phyloP scores from a whole-genome alignment of 768 basidiomycete genomes.

The Tephrocybe sp. region DNA sequence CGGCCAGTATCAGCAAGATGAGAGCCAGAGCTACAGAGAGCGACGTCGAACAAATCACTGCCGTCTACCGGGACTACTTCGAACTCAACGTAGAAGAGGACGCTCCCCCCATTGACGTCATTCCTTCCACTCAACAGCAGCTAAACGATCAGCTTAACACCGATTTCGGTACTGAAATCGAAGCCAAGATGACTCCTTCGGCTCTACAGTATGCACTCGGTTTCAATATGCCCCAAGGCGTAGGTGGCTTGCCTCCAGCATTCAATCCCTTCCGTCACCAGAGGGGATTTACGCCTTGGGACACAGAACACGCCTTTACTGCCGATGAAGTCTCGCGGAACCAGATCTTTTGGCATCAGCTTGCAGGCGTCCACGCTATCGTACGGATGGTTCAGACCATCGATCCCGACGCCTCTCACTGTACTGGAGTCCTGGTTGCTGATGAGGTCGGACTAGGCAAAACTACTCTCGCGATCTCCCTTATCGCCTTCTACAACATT shows the following conservation, averaged over 20 bases:
- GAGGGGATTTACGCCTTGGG: constrained; percentile 13
- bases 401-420: neutral
- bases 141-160: neutral
- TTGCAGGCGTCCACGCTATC: constrained; percentile 21
- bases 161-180: neutral
- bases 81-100: neutral
- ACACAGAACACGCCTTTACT: neutral
- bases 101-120: neutral
- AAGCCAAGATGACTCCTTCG: neutral
- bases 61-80: constrained; percentile 11
- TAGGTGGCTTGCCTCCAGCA: neutral
- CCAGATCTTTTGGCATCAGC: constrained; percentile 25
- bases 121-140: neutral
- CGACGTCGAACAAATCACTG: constrained; percentile 4
- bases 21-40: constrained; percentile 9
- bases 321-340: neutral
- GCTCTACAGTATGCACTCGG: neutral
- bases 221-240: neutral
- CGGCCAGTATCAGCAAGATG: no score
- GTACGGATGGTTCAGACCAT: constrained; percentile 17
- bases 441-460: constrained; percentile 34
- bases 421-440: constrained; percentile 19
- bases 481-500: no score
- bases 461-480: no score
- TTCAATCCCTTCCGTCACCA: neutral